Evolutionary conservation across 2,329 filamentous ascomycete genomes (phyloP), one percentile per base, ranked within the genome.

Genomic region (Nothophoma quercina): DNA sequence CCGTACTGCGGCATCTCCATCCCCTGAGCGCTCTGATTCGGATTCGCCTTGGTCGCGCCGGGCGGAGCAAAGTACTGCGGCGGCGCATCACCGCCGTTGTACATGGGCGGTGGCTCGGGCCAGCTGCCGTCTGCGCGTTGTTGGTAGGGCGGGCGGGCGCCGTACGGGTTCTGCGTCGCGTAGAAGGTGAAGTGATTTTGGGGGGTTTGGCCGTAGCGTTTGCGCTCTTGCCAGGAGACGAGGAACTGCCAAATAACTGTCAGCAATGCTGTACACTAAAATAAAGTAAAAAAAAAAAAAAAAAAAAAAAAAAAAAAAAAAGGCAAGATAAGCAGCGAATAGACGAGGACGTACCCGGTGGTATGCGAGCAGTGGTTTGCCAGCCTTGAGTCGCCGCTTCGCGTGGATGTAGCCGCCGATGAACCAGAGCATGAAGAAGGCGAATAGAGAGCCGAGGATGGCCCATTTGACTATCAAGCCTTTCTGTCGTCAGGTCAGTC

Each of bases 401-500:
- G 89, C 90, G 74, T 93, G 90, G 38, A 84, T 75, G 71, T 89
- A 88, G 55, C 88, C 89, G 53, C 84, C 79, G 46, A 90, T 60
- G 64, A 92, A 78, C 79, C 86, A 91, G 33, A 80, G 64, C 44
- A 85, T 70, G 65, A 90, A 74, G 54, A 85, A 49, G 48, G 81
- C 52, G 63, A 90, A 78, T 59, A 93, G 70, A 56, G 79, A 76
- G 55, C 83, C 82, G 67, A 93, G 85, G 54, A 93, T 75, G 38
- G 82, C 80, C 84, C 89, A 93, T 74, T 90, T 89, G 64, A 91
- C 78, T 51, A 87, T 86, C 49, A 82, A 74, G 50, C 85, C 87
- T 28, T 80, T 82, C 85, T 89, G 50, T 51, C 15, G 13, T 15
- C 5, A 5, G 1, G 21, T 35, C 16, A 43, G 40, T 6, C 26